These are phyloP conservation scores for Arachis monticola DNA, from an alignment of 331 rosid species.

Conservation along the genomic window DNA sequence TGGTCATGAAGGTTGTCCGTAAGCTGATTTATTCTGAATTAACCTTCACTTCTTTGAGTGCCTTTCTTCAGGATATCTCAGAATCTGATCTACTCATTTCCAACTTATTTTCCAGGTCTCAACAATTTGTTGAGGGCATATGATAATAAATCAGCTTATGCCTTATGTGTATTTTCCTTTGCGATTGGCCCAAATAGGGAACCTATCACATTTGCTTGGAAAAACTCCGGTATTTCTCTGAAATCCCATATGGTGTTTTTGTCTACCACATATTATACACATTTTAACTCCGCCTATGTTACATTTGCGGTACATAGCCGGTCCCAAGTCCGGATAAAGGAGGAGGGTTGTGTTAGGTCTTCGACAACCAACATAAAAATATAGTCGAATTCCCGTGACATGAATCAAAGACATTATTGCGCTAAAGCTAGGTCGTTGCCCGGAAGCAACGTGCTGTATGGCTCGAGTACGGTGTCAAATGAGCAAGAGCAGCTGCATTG, in stretches of 20 bases:
- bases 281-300: not conserved
- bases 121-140: conserved; percentile 91
- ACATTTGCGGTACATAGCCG: no score
- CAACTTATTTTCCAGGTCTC: conserved; percentile 65
- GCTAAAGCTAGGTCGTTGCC: no score
- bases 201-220: conserved; percentile 80
- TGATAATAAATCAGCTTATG: conserved; percentile 92
- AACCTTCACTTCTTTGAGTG: conserved; percentile 11
- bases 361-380: no score
- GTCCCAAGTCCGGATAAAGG: no score
- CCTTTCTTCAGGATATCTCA: conserved; percentile 13
- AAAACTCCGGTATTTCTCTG: conserved; percentile 70
- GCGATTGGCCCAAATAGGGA: conserved; percentile 69
- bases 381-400: no score
- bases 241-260: conserved; percentile 1
- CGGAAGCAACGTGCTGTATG: no score
- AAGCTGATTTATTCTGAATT: conserved; percentile 4
- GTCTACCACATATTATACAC: not conserved
- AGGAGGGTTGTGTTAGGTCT: no score
- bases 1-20: conserved; percentile 82
- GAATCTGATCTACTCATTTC: conserved; percentile 32
- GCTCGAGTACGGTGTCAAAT: no score
- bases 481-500: no score
- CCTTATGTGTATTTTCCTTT: conserved; percentile 83
- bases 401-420: no score